Base-by-base conservation (phyloP, 805 yeast species). In the Myxozyma neotropica region DNA sequence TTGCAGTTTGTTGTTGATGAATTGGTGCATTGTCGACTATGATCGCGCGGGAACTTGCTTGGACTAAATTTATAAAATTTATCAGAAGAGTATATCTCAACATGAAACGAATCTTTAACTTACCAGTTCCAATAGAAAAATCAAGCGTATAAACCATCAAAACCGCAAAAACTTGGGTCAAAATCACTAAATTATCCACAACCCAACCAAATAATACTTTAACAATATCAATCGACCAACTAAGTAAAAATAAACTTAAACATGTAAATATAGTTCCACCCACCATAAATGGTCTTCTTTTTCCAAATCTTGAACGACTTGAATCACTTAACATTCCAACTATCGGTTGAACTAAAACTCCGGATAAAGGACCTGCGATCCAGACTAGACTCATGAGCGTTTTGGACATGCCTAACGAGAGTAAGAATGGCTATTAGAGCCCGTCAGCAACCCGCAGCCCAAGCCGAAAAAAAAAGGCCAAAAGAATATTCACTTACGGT, bases 331-430 rank as follows among this genome's bases (percentile, higher is more conserved):
- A 67, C 6, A 82, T 74, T 0, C 89, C 89, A 40, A 84, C 80
- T 3, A 84, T 73, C 0, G 89, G 89, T 70, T 84, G 88, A 0
- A 86, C 86, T 23, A 84, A 63, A 0, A 85, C 77, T 0, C 88
- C 88, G 13, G 85, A 80, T 15, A 83, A 66, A 0, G 89, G 88
- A 1, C 88, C 87, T 0, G 87, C 87, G 23, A 84, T 77, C 89
- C 88, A 84, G 3, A 84, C 79, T 47, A 84, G 72, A 5, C 86
- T 83, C 65, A 84, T 70, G 0, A 77, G 66, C 23, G 81, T 78
- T 65, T 83, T 83, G 1, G 87, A 80, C 49, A 84, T 74, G 3
- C 88, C 88, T n/a, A 84, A 71, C 0, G 85, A 81, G n/a, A 83
- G 71, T 15, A 84, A 69, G 65, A 79, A 83, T 0, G 87, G 85